Evolutionary conservation across 106 monocot species (phyloP), one percentile per base, ranked within the genome.

Genomic region (Narthecium ossifragum): DNA sequence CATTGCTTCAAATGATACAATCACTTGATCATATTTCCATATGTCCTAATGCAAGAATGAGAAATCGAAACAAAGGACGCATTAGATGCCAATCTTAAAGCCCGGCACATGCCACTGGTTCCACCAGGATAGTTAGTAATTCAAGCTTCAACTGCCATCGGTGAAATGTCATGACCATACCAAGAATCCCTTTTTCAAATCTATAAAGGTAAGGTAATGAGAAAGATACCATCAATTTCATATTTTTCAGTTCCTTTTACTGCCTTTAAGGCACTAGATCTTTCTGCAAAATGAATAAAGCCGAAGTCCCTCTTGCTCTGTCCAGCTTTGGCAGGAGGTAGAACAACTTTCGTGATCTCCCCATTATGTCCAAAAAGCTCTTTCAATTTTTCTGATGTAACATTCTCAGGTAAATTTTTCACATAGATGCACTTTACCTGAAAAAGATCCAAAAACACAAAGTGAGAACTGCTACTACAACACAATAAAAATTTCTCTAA

Each of bases 261-360:
- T 60, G 98, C 98, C 74, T 88, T 99, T 38, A 91, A 64, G 26
- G 98, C 98, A 72, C 87, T 92, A 33, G 84, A 92, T 79, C 91
- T 87, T 40, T 99, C 98, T 24, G 86, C 84, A 88, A 84, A 98
- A 85, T 98, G 91, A 64, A 98, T 64, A 55, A 98, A 98, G 13
- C 98, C 98, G 67, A 88, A 99, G 61, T 91, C 96, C n/a, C 82
- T 64, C 75, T 88, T 99, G 52, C 26, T 68, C 58, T 84, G 83
- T 6, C 90, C 90, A 69, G 71, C 50, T 67, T 87, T 98, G 55
- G 81, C 73, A 52, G 84, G 71, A 46, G 98, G 91, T 23, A 91
- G 71, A 60, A 99, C 98, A 52, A 99, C 77, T 77, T 82, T 98
- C 33, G 91, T 85, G 21, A 99, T 58, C 70, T 99, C 87, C 43